phyloP scores from a whole-genome alignment of 106 monocot genomes.

The Dendrobium officinale region DNA sequence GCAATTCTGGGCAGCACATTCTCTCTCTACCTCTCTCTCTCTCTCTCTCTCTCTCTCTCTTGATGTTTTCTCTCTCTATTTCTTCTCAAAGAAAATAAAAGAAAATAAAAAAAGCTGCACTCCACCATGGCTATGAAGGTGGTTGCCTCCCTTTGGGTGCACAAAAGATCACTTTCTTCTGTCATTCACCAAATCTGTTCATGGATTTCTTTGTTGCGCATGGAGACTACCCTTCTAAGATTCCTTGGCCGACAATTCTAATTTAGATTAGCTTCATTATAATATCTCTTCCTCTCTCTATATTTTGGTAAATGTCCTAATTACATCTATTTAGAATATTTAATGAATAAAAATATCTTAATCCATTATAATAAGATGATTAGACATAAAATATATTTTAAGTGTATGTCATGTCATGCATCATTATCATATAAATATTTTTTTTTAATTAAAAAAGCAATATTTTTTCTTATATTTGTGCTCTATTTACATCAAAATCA shows the following conservation, averaged over 20 bases:
- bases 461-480: too few species aligned
- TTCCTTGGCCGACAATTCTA: constrained; percentile 1
- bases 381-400: too few species aligned
- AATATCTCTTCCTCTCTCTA: too few species aligned
- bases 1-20: not conserved
- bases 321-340: too few species aligned
- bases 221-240: not conserved
- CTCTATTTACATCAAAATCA: too few species aligned
- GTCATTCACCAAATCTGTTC: not conserved
- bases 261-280: not conserved
- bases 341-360: too few species aligned
- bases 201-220: not conserved
- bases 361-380: too few species aligned
- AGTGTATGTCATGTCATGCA: too few species aligned
- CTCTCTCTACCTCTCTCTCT: not conserved
- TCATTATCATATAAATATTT: too few species aligned
- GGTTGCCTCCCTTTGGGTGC: not conserved
- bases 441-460: too few species aligned
- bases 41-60: too few species aligned
- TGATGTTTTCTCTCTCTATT: not conserved
- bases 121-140: not conserved
- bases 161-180: not conserved
- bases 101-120: not conserved
- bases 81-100: not conserved
- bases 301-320: too few species aligned